Percentiles rank a stretch among this genome's conserved stretches.
These are phyloP conservation scores for Anthracocystis setariae DNA, from an alignment of 1,284 basidiomycete genomes.

Conservation along the genomic window DNA sequence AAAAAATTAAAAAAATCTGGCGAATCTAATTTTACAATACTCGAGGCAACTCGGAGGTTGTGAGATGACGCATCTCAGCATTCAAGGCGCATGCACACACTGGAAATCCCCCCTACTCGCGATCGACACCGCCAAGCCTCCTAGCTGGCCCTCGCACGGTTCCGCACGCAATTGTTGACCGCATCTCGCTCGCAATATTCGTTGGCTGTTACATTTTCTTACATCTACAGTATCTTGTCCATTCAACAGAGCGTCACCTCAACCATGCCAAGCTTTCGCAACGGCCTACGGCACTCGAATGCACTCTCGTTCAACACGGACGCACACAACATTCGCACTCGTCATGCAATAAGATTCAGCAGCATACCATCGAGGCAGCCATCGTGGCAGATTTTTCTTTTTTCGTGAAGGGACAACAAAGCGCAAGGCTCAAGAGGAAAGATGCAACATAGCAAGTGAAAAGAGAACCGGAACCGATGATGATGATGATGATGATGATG, in stretches of 20 bases:
- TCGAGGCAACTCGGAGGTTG: too few relatives aligned
- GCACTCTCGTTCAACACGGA: neutral
- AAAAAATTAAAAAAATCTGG: too few relatives aligned
- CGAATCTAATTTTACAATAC: too few relatives aligned
- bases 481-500: slow-evolving; percentile 4
- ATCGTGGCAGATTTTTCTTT: slow-evolving; percentile 3
- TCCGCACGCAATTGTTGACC: neutral
- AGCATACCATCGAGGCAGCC: slow-evolving; percentile 26
- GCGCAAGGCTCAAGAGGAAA: neutral
- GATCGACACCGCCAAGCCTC: neutral
- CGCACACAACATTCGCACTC: slow-evolving; percentile 1
- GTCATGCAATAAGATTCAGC: neutral
- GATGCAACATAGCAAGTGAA: slow-evolving; percentile 15
- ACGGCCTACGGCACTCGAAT: too few relatives aligned
- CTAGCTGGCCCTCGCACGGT: neutral
- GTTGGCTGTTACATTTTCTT: too few relatives aligned
- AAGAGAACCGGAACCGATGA: neutral
- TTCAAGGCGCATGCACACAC: too few relatives aligned
- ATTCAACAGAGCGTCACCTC: too few relatives aligned
- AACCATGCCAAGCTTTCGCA: too few relatives aligned
- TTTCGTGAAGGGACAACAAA: neutral
- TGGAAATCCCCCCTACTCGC: too few relatives aligned
- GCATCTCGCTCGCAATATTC: too few relatives aligned
- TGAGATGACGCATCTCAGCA: too few relatives aligned
- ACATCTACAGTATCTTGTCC: too few relatives aligned